Evolutionary conservation across 176 grass and related monocot genomes (phyloP), one percentile per base, ranked within the genome.

Genomic region (Carex kokanica): DNA sequence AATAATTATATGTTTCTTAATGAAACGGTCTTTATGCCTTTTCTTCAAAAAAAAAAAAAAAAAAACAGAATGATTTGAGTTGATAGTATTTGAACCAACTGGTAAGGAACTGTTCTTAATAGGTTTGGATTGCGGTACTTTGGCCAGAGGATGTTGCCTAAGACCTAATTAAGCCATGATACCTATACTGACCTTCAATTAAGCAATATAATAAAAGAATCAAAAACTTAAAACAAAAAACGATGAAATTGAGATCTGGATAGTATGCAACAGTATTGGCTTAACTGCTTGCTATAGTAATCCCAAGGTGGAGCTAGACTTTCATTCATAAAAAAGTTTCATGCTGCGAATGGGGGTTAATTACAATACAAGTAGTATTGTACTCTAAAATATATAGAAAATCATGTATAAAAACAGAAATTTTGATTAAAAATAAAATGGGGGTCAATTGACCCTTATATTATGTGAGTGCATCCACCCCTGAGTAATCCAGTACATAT

Each of bases 251-350:
- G 55, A 16, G 17, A 45, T 80, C 78, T 11, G 43, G 74, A 65
- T 16, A 54, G 53, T 9, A 80, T 20, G 0, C 77, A 60, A n/a
- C 72, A 81, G 47, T 70, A 87, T 56, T 64, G 12, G 54, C 2
- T 40, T n/a, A 61, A 24, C 38, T 8, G 43, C 85, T 40, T 78
- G 4, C 25, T 80, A 52, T 60, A 77, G 61, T 79, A 62, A 18
- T 51, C 32, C 62, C 27, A 27, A 27, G 27, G 27, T 27, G 27
- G 27, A 27, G 27, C 27, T 27, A 27, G 27, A 27, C 27, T 27
- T 27, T 27, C 27, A 27, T 27, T 2, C 27, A 27, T 27, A 27
- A 27, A 27, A 27, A 27, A 27, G 2, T 0, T 27, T 27, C 27
- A 27, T 27, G 27, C 27, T 27, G 27, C 27, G 27, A 27, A 27